Evolutionary conservation across 2,329 filamentous ascomycete genomes (phyloP).

Genomic region (Aspergillus flavus): DNA sequence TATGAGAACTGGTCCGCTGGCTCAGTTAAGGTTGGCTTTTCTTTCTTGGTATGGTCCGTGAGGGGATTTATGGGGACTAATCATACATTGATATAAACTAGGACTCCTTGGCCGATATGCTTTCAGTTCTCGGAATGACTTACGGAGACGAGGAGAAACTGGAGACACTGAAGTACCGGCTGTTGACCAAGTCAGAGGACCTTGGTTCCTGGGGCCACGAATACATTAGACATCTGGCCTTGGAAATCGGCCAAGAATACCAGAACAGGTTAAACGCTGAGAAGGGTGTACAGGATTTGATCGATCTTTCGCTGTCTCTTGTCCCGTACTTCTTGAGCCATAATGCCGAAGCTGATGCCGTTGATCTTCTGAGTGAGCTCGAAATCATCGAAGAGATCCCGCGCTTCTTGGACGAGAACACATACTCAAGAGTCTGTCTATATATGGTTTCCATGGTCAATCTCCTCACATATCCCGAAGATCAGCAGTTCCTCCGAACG

Average conservation of each 20-base stretch:
- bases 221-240: slow-evolving; percentile 91
- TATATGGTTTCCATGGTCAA: slow-evolving; percentile 99
- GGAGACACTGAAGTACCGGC: slow-evolving; percentile 93
- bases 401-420: slow-evolving; percentile 89
- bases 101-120: slow-evolving; percentile 83
- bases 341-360: slow-evolving; percentile 96
- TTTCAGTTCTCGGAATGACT: slow-evolving; percentile 98
- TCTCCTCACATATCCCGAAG: slow-evolving; percentile 94
- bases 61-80: slow-evolving; percentile 21
- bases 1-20: slow-evolving; percentile 88
- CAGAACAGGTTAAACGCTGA: slow-evolving; percentile 84
- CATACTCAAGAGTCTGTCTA: slow-evolving; percentile 87
- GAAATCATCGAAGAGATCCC: slow-evolving; percentile 95
- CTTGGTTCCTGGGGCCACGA: slow-evolving; percentile 98
- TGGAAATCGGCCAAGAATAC: slow-evolving; percentile 95
- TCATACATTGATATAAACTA: slow-evolving; percentile 28
- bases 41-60: not conserved
- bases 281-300: slow-evolving; percentile 78
- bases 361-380: slow-evolving; percentile 93
- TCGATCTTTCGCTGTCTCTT: slow-evolving; percentile 79
- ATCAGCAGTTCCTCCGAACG: slow-evolving; percentile 90
- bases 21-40: slow-evolving; percentile 72
- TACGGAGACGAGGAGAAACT: slow-evolving; percentile 95
- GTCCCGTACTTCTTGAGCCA: slow-evolving; percentile 95
- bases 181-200: slow-evolving; percentile 86